A percentile compares a stretch with the other conserved stretches of the same genome.
These are phyloP conservation scores for Aspergillus sclerotioniger DNA, from an alignment of 495 filamentous ascomycete species.

Conservation along the genomic window DNA sequence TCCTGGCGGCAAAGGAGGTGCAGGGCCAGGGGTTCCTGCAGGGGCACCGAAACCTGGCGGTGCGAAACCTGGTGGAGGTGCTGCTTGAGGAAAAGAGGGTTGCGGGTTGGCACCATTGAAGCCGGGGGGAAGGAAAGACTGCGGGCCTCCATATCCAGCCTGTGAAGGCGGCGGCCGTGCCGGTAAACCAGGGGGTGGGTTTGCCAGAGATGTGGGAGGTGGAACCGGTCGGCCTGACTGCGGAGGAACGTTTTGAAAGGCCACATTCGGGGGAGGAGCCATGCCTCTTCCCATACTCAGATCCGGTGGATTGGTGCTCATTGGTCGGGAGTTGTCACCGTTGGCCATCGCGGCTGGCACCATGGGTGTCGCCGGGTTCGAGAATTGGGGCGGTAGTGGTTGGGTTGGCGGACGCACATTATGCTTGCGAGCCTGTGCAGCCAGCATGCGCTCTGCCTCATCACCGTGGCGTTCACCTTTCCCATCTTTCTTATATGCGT, in stretches of 20 bases:
- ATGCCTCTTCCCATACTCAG: conserved; percentile 36
- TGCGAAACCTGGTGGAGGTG: conserved; percentile 55
- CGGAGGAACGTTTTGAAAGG: conserved; percentile 40
- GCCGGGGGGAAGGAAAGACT: conserved; percentile 61
- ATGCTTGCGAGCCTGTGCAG: conserved; percentile 89
- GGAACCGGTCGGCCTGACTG: conserved; percentile 39
- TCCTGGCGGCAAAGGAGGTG: conserved; percentile 46
- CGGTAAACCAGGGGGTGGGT: conserved; percentile 74
- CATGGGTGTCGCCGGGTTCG: conserved; percentile 39
- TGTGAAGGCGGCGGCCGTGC: conserved; percentile 77
- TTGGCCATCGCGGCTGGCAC: conserved; percentile 56
- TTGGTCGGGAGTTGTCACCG: conserved; percentile 43
- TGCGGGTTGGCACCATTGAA: conserved; percentile 49
- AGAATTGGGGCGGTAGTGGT: conserved; percentile 50
- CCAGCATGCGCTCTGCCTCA: conserved; percentile 87
- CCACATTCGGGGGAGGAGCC: conserved; percentile 32
- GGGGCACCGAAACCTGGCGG: conserved; percentile 52
- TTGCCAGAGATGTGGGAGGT: conserved; percentile 49
- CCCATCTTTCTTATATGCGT: conserved; percentile 99
- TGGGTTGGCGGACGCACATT: conserved; percentile 76
- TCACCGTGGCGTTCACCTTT: conserved; percentile 97
- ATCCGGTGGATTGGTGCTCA: conserved; percentile 37
- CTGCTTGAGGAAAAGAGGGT: conserved; percentile 39
- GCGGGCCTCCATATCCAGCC: conserved; percentile 73
- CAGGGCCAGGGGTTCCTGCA: conserved; percentile 31